Evolutionary conservation across 768 basidiomycete species (phyloP).

Genomic region (Tulasnella sp.): DNA sequence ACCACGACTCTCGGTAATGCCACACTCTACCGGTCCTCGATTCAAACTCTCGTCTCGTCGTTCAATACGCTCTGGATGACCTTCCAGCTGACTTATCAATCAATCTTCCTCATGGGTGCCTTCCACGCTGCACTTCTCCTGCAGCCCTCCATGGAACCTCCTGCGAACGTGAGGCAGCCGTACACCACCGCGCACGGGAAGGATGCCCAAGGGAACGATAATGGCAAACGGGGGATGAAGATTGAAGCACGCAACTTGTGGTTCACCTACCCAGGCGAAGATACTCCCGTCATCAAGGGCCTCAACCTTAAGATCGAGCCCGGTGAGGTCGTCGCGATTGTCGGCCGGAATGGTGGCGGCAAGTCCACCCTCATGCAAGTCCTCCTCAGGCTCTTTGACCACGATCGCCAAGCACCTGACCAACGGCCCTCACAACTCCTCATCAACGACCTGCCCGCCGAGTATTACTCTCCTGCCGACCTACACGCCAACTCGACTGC

Average conservation of each 20-base stretch:
- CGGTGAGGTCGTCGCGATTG: slow-evolving; percentile 74
- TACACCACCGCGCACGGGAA: neutral
- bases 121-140: slow-evolving; percentile 67
- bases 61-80: slow-evolving; percentile 50
- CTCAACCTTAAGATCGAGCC: slow-evolving; percentile 57
- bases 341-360: slow-evolving; percentile 33
- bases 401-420: slow-evolving; percentile 30
- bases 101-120: slow-evolving; percentile 75
- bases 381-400: slow-evolving; percentile 65
- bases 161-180: slow-evolving; percentile 2
- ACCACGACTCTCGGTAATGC: slow-evolving; percentile 69
- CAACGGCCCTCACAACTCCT: slow-evolving; percentile 34
- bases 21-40: slow-evolving; percentile 65
- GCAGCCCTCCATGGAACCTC: slow-evolving; percentile 54
- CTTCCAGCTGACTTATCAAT: slow-evolving; percentile 65
- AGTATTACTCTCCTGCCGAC: slow-evolving; percentile 50
- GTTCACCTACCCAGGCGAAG: slow-evolving; percentile 69
- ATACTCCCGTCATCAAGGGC: slow-evolving; percentile 52
- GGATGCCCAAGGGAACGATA: slow-evolving; percentile 20
- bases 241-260: slow-evolving; percentile 53
- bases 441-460: slow-evolving; percentile 59
- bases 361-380: slow-evolving; percentile 82
- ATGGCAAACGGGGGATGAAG: slow-evolving; percentile 41
- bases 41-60: slow-evolving; percentile 58
- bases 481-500: slow-evolving; percentile 65